Percentiles rank a stretch among this genome's conserved stretches.
phyloP scores from a whole-genome alignment of 805 yeast genomes.

The Metschnikowia aberdeeniae region DNA sequence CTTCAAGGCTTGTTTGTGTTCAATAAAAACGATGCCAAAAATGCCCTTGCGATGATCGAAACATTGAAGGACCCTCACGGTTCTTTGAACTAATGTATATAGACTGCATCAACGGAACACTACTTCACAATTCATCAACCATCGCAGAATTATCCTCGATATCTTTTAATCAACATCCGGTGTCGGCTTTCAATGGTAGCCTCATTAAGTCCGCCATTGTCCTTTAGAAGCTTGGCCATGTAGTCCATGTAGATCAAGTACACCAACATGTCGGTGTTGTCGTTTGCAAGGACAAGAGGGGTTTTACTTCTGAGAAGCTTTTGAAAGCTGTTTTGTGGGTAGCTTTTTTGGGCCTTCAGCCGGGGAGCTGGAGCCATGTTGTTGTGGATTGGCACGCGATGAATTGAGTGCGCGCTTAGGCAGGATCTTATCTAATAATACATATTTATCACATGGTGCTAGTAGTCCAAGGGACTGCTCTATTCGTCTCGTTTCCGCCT shows the following conservation, averaged over 20 bases:
- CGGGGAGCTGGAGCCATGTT: conserved; percentile 3
- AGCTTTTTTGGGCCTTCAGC: conserved; percentile 1
- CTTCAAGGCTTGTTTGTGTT: conserved; percentile 93
- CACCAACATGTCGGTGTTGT: conserved; percentile 40
- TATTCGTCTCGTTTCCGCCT: conserved; percentile 14
- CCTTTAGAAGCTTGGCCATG: conserved; percentile 37
- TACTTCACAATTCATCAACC: no score
- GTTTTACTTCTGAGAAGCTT: conserved; percentile 9
- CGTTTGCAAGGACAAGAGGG: conserved; percentile 21
- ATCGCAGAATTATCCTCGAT: conserved; percentile 26
- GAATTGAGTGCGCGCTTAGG: neutral
- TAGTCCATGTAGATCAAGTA: conserved; percentile 48
- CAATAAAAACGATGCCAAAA: conserved; percentile 76
- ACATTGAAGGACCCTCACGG: conserved; percentile 33
- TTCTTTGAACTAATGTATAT: conserved; percentile 6
- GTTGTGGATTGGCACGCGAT: neutral
- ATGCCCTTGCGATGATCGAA: conserved; percentile 65
- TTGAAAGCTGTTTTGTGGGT: conserved; percentile 13
- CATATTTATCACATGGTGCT: neutral
- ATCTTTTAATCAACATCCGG: conserved; percentile 27
- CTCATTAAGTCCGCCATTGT: conserved; percentile 30
- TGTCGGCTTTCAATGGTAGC: conserved; percentile 38
- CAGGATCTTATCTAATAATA: neutral
- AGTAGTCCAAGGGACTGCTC: neutral
- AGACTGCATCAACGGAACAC: neutral